A percentile compares a stretch with the other conserved stretches of the same genome.
phyloP scores from a whole-genome alignment of 2,329 filamentous ascomycete genomes.

The Arthrobotrys entomopaga region DNA sequence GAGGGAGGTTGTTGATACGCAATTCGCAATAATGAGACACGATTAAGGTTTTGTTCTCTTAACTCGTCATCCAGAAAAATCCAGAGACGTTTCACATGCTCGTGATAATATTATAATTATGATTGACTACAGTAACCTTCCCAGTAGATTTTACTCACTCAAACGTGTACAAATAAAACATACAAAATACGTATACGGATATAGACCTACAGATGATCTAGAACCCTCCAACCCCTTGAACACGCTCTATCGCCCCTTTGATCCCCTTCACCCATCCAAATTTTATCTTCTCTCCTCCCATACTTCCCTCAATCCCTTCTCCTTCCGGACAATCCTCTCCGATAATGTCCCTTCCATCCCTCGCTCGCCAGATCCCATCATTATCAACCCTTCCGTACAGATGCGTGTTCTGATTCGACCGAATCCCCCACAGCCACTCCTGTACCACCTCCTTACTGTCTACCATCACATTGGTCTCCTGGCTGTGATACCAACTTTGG shows the following conservation, averaged over 20 bases:
- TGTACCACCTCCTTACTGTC: conserved; percentile 72
- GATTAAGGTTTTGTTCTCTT: no score
- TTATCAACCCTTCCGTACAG: conserved; percentile 67
- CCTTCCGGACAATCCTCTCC: conserved; percentile 67
- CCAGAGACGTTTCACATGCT: no score
- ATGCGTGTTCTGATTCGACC: conserved; percentile 74
- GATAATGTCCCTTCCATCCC: conserved; percentile 64
- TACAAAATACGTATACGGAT: no score
- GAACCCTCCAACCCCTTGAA: conserved; percentile 69
- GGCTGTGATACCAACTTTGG: conserved; percentile 80
- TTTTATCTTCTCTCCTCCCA: conserved; percentile 38
- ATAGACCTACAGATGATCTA: conserved; percentile 57
- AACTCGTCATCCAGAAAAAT: no score
- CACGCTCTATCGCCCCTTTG: conserved; percentile 69
- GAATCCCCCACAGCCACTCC: conserved; percentile 71
- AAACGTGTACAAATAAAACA: neutral
- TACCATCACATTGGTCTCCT: conserved; percentile 80
- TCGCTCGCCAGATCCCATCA: conserved; percentile 73
- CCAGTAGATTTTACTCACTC: neutral
- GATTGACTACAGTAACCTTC: no score
- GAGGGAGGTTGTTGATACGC: no score
- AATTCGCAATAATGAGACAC: no score
- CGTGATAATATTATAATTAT: no score
- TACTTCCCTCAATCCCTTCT: conserved; percentile 22
- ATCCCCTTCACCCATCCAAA: conserved; percentile 71